Percentiles rank a stretch among this genome's conserved stretches.
phyloP scores from a whole-genome alignment of 768 basidiomycete genomes.

The Pleurotus cornucopiae region DNA sequence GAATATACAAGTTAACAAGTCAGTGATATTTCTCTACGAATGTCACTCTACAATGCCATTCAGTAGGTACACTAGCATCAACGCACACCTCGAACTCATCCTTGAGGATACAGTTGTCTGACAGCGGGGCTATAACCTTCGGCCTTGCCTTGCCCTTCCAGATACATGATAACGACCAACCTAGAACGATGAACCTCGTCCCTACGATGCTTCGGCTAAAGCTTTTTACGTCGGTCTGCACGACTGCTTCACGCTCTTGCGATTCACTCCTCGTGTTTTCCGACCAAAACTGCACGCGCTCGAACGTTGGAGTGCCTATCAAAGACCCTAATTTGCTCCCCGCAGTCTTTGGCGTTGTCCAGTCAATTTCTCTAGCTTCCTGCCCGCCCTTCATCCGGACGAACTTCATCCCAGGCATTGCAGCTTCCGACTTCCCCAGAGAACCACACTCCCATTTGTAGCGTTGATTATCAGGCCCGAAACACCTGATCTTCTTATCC shows the following conservation, averaged over 20 bases:
- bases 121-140: not conserved
- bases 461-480: not conserved
- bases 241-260: too few species aligned
- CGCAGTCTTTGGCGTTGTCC: not conserved
- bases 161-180: not conserved
- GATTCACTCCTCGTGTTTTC: not conserved
- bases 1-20: too few species aligned
- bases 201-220: not conserved
- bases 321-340: not conserved
- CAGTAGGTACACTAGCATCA: not conserved
- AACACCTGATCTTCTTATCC: not conserved
- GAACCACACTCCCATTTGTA: constrained; percentile 1
- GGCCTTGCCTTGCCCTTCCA: not conserved
- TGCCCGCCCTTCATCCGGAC: not conserved
- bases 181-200: not conserved
- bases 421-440: not conserved
- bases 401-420: not conserved
- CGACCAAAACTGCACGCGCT: not conserved
- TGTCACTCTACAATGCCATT: not conserved
- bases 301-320: not conserved
- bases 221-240: too few species aligned
- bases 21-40: not conserved
- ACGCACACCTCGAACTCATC: not conserved
- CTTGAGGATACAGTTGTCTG: not conserved
- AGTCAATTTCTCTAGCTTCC: not conserved